A percentile compares a stretch with the other conserved stretches of the same genome.
phyloP scores from a whole-genome alignment of 2,329 filamentous ascomycete genomes.

The Amauroascus niger region DNA sequence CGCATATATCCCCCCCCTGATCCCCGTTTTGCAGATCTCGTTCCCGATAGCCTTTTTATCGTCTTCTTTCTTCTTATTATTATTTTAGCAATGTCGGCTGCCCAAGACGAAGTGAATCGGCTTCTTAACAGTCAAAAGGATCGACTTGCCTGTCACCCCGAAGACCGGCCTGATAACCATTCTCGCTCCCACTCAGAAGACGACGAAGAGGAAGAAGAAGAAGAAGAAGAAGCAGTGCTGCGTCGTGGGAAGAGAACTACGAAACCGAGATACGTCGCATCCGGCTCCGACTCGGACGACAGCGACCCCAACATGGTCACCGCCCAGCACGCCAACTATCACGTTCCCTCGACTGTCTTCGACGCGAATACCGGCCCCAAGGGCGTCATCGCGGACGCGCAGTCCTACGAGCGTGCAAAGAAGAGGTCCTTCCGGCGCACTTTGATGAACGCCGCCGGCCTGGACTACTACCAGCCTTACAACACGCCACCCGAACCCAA shows the following conservation, averaged over 20 bases:
- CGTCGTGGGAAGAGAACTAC: neutral
- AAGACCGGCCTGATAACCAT: slow-evolving; percentile 19
- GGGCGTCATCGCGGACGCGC: slow-evolving; percentile 44
- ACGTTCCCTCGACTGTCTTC: slow-evolving; percentile 38
- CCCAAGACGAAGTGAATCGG: slow-evolving; percentile 41
- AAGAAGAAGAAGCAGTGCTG: neutral
- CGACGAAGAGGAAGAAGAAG: neutral
- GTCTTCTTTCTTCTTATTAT: neutral
- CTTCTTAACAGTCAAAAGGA: slow-evolving; percentile 33
- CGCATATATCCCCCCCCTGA: slow-evolving; percentile 3
- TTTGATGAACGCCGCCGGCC: slow-evolving; percentile 29
- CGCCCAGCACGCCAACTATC: slow-evolving; percentile 32
- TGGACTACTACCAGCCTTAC: slow-evolving; percentile 20
- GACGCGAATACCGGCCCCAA: slow-evolving; percentile 45
- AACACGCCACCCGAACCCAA: neutral
- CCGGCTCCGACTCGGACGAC: slow-evolving; percentile 24
- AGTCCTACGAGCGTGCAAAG: slow-evolving; percentile 41
- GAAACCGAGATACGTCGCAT: slow-evolving; percentile 14
- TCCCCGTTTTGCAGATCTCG: neutral
- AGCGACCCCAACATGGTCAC: slow-evolving; percentile 32
- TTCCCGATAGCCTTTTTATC: neutral
- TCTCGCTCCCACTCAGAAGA: slow-evolving; percentile 12
- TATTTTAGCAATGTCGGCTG: slow-evolving; percentile 19
- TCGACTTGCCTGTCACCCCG: slow-evolving; percentile 33
- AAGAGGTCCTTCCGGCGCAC: slow-evolving; percentile 41